These are phyloP conservation scores for Fragaria nilgerrensis DNA, from an alignment of 306 rosid genomes.

Conservation along the genomic window DNA sequence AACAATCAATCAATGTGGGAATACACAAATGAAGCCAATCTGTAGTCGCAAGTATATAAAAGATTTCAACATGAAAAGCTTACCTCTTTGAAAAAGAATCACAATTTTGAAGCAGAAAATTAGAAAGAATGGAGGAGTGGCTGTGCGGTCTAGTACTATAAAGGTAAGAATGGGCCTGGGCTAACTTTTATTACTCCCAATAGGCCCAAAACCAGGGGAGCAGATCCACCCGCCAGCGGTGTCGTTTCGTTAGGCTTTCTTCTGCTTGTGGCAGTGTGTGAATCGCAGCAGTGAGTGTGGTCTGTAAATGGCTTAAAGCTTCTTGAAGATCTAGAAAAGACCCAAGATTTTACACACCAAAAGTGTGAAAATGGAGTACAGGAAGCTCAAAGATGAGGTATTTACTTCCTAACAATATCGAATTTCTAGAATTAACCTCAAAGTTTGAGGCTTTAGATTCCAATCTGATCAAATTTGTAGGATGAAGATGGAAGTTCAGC, in stretches of 20 bases:
- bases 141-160: neutral
- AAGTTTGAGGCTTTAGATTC: neutral
- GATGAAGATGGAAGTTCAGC: constrained; percentile 34
- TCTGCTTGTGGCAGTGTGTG: neutral
- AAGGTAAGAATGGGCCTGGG: neutral
- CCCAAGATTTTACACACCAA: neutral
- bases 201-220: neutral
- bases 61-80: neutral
- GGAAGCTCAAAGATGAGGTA: constrained; percentile 81
- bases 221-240: neutral
- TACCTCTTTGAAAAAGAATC: neutral
- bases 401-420: neutral
- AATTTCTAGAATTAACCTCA: neutral
- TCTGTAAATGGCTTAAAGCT: constrained; percentile 10
- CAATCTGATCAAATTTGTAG: constrained; percentile 17
- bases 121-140: neutral
- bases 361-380: constrained; percentile 60
- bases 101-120: neutral
- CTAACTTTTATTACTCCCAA: neutral
- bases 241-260: neutral
- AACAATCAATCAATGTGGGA: neutral
- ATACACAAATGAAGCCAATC: neutral
- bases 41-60: neutral
- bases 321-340: constrained; percentile 4
- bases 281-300: neutral